phyloP scores from a whole-genome alignment of 2,329 filamentous ascomycete species.

The Alternaria viburni region DNA sequence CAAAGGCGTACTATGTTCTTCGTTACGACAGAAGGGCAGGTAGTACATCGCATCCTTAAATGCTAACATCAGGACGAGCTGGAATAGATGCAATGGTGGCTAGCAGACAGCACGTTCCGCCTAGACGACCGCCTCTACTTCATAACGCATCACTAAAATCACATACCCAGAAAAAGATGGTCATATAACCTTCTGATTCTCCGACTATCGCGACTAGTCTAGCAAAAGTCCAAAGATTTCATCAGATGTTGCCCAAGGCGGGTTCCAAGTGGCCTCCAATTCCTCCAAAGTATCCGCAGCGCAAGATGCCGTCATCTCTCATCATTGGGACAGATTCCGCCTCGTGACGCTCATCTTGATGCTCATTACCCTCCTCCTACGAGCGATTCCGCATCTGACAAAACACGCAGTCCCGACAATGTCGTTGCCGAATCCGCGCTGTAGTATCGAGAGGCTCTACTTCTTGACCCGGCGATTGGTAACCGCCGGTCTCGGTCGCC shows the following conservation, averaged over 20 bases:
- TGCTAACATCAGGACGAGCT: too few relatives aligned
- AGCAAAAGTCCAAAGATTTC: background rate
- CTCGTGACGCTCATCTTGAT: too few relatives aligned
- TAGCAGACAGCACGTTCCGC: too few relatives aligned
- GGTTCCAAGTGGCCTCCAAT: background rate
- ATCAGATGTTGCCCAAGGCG: background rate
- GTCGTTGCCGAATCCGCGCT: constrained; percentile 6
- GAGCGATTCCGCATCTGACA: constrained; percentile 8
- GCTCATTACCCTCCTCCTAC: background rate
- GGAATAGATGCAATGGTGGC: too few relatives aligned
- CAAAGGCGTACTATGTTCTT: too few relatives aligned
- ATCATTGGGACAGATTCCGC: too few relatives aligned
- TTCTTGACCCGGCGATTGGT: background rate
- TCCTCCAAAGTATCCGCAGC: background rate
- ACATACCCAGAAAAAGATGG: rapidly evolving
- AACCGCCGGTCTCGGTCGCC: background rate
- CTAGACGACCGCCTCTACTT: too few relatives aligned
- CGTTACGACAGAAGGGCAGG: too few relatives aligned
- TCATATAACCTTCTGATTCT: background rate
- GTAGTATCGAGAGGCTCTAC: constrained; percentile 10
- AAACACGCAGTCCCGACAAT: constrained; percentile 17
- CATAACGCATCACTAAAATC: background rate
- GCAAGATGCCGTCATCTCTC: background rate
- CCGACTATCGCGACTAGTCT: background rate
- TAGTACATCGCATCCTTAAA: too few relatives aligned